Evolutionary conservation across 768 basidiomycete species (phyloP), one percentile per base, ranked within the genome.

Genomic region (Pholiota conissans): DNA sequence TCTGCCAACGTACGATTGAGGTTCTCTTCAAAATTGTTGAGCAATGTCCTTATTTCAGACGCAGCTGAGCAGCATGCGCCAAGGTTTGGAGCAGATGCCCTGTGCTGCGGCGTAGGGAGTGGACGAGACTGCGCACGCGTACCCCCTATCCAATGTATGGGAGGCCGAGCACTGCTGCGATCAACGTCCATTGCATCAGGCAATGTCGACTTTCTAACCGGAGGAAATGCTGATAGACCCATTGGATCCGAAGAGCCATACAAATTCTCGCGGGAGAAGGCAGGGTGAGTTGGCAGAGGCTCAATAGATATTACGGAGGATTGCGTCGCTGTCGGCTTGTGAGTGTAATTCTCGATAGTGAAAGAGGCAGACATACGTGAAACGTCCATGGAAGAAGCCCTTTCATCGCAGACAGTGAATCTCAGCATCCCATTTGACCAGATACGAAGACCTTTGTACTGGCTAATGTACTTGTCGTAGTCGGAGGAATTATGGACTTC

Each of bases 361-460:
- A 22, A 3, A 20, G 9, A 20, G 11, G 20, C 10, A 6, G 27
- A 59, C 62, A 29, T 51, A 66, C 65, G 50, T 27, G 35, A 53
- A 14, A 49, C 47, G n/a, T 46, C 56, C 32, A 60, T 22, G 37
- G 42, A 27, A 27, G 75, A 74, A 7, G 73, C 69, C 9, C 71
- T 74, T 63, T 78, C 81, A 57, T 89, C 86, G 55, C 75, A 74
- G 16, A 92, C 76, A 18, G 78, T 74, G 71, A 92, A 87, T 66
- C 82, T 81, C 28, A 92, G 73, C 49, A 87, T 70, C 45, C 84
- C 82, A 61, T 80, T 83, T 20, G 77, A 73, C 81, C 82, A 88
- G n/a, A 69, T 62, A 59, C 80, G 79, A n/a, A n/a, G n/a, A 46
- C 77, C 74, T 30, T 71, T 76, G 69, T 83, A 82, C 52, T 79